phyloP scores from a whole-genome alignment of 2,329 filamentous ascomycete genomes.

The Shiraia bambusicola region DNA sequence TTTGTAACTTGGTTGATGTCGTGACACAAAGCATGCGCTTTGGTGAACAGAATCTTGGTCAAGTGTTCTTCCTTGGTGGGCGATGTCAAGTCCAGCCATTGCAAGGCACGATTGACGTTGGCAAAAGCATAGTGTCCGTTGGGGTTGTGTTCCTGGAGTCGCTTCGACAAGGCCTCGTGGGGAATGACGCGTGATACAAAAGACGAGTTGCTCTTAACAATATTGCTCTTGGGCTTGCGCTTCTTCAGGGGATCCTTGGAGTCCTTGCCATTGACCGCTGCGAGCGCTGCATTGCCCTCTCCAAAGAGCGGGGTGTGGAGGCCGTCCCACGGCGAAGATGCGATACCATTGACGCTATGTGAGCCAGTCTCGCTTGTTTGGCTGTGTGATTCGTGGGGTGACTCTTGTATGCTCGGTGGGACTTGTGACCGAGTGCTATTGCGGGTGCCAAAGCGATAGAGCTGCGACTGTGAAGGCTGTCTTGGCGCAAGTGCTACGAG shows the following conservation, averaged over 20 bases:
- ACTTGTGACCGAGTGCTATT: conserved; percentile 46
- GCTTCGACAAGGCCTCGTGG: conserved; percentile 77
- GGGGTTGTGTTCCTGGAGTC: conserved; percentile 72
- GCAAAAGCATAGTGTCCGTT: conserved; percentile 89
- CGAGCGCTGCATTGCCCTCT: conserved; percentile 76
- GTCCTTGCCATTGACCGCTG: conserved; percentile 63
- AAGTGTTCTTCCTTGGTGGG: conserved; percentile 80
- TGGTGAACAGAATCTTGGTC: conserved; percentile 95
- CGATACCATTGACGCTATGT: conserved; percentile 41
- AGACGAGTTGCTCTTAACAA: conserved; percentile 97
- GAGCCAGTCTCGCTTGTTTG: conserved; percentile 50
- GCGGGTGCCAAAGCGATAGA: conserved; percentile 46
- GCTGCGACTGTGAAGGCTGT: conserved; percentile 45
- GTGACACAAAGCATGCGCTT: conserved; percentile 91
- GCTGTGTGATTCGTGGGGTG: conserved; percentile 46
- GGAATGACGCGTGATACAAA: conserved; percentile 97
- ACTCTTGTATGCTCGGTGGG: conserved; percentile 52
- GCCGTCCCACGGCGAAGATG: conserved; percentile 32
- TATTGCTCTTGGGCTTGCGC: conserved; percentile 95
- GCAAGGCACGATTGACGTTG: conserved; percentile 92
- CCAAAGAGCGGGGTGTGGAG: conserved; percentile 70
- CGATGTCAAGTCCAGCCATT: conserved; percentile 90
- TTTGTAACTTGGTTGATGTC: conserved; percentile 87
- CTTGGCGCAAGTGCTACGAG: conserved; percentile 68
- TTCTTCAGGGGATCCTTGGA: conserved; percentile 67